Evolutionary conservation across 352 stramenopile genomes (phyloP).

Genomic region (Globisporangium camurandrum): DNA sequence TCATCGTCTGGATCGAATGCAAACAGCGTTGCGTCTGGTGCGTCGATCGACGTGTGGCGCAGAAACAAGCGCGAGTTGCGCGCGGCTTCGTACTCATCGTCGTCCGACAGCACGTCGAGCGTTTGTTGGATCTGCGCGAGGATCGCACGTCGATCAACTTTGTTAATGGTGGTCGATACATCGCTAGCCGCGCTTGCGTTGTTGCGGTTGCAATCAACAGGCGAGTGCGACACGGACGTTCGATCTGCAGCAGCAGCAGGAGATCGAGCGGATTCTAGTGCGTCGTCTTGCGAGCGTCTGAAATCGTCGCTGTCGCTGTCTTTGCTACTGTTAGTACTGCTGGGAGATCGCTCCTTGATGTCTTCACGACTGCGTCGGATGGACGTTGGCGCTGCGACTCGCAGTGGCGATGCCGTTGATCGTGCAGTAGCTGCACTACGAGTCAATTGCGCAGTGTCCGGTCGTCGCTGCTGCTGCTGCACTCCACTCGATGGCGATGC

Average conservation of each 20-base stretch:
- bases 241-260: background rate
- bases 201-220: background rate
- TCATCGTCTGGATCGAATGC: background rate
- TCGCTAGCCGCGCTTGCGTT: background rate
- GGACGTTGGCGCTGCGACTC: too few species aligned
- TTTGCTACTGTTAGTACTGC: too few species aligned
- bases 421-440: background rate
- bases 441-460: background rate
- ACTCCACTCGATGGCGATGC: too few species aligned
- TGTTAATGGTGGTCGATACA: too few species aligned
- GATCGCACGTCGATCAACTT: constrained; percentile 26
- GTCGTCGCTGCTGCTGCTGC: background rate
- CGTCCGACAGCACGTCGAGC: constrained; percentile 29
- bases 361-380: too few species aligned
- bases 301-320: background rate
- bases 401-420: background rate
- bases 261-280: background rate
- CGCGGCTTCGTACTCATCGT: constrained; percentile 25
- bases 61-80: constrained; percentile 33
- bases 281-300: background rate
- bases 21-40: background rate
- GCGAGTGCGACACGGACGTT: background rate
- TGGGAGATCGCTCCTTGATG: background rate
- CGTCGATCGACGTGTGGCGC: constrained; percentile 26
- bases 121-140: constrained; percentile 42